phyloP scores from a whole-genome alignment of 1,139 yeast genomes.

The Scheffersomyces lignicola region DNA sequence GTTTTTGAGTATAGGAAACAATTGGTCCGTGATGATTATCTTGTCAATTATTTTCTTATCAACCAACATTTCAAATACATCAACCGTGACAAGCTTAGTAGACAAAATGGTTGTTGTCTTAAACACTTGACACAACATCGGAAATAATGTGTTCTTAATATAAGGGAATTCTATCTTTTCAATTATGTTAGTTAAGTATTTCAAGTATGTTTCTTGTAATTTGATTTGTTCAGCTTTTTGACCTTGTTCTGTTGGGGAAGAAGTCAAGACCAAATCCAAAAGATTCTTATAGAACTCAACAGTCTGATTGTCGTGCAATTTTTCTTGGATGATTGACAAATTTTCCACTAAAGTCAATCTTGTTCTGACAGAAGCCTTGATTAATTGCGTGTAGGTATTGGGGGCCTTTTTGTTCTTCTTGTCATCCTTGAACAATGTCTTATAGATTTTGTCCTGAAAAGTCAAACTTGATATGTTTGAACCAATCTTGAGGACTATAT shows the following conservation, averaged over 20 bases:
- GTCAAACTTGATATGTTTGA: conserved; percentile 68
- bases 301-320: conserved; percentile 51
- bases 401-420: conserved; percentile 37
- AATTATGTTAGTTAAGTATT: conserved; percentile 43
- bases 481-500: conserved; percentile 66
- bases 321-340: conserved; percentile 50
- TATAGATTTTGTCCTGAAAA: conserved; percentile 68
- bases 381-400: conserved; percentile 40
- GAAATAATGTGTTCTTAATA: conserved; percentile 71
- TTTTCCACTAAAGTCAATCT: conserved; percentile 53
- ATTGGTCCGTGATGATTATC: conserved; percentile 68
- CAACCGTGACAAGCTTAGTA: conserved; percentile 71
- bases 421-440: conserved; percentile 28
- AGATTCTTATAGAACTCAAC: conserved; percentile 32
- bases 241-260: conserved; percentile 26
- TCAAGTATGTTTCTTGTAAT: conserved; percentile 59
- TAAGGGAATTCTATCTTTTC: conserved; percentile 67
- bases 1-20: conserved; percentile 71
- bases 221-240: conserved; percentile 35
- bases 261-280: conserved; percentile 28
- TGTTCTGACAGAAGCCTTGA: conserved; percentile 33
- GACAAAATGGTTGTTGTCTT: conserved; percentile 80
- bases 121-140: conserved; percentile 69
- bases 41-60: conserved; percentile 65
- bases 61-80: conserved; percentile 60